Conservation (phyloP, 1,139 yeast genomes). For the Arxiozyma telluris region DNA sequence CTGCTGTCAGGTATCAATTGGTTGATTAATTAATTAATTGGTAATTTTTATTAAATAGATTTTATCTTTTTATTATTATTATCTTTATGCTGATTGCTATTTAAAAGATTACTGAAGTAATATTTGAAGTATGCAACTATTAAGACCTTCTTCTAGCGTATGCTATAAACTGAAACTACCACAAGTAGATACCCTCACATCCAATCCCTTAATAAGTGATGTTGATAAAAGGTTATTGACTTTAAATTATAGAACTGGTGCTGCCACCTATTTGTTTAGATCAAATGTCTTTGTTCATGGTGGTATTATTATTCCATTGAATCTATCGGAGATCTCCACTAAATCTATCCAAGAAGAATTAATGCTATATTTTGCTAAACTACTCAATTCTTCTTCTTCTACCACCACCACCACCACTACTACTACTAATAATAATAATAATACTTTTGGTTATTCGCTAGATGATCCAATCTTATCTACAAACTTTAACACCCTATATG, state of each 20-base stretch:
- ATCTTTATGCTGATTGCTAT: no score
- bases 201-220: not conserved
- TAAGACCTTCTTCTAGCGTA: slow-evolving; percentile 31
- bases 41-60: no score
- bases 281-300: slow-evolving; percentile 57
- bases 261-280: slow-evolving; percentile 48
- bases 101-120: no score
- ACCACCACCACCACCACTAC: not conserved
- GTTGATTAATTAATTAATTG: no score
- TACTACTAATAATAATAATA: no score
- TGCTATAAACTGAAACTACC: slow-evolving; percentile 30
- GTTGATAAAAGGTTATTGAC: not conserved
- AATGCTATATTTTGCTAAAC: slow-evolving; percentile 20
- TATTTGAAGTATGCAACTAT: slow-evolving; percentile 24
- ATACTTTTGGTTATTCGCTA: not conserved
- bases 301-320: slow-evolving; percentile 56
- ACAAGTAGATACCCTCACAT: not conserved
- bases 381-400: slow-evolving; percentile 3
- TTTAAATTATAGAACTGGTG: slow-evolving; percentile 57
- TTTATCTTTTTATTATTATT: no score
- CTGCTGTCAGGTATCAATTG: no score
- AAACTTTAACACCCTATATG: slow-evolving; percentile 24
- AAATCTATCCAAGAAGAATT: slow-evolving; percentile 27
- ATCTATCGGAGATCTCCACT: slow-evolving; percentile 34
- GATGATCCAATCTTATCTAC: not conserved